Percentiles rank a stretch among this genome's conserved stretches.
Conservation (phyloP, 495 filamentous ascomycete species). For the Bacidia rubella region DNA sequence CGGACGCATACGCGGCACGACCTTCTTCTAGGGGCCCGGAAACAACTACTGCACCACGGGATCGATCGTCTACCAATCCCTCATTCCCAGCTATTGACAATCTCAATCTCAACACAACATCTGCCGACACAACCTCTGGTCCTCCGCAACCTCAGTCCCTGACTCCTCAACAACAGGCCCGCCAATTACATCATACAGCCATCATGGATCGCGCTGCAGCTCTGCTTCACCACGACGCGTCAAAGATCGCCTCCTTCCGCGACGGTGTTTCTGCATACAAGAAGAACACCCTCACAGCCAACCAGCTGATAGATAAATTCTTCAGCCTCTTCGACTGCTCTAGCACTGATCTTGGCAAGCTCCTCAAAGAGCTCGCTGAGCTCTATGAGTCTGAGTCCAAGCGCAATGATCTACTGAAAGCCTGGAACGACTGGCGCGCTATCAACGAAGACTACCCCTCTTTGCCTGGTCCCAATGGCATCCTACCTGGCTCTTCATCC, state of each 20-base stretch:
- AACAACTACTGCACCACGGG: conserved; percentile 28
- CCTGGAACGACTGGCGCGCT: conserved; percentile 90
- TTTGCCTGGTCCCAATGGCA: conserved; percentile 57
- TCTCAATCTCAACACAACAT: conserved; percentile 22
- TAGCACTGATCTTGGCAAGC: conserved; percentile 66
- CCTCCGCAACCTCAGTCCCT: conserved; percentile 18
- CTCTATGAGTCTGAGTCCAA: conserved; percentile 77
- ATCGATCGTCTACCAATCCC: conserved; percentile 17
- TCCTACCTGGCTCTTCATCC: conserved; percentile 35
- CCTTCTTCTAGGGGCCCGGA: conserved; percentile 21
- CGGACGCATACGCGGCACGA: conserved; percentile 34
- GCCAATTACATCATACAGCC: conserved; percentile 43
- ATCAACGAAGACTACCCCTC: conserved; percentile 95
- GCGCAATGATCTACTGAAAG: conserved; percentile 52
- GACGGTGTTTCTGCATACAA: conserved; percentile 61
- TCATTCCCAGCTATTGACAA: conserved; percentile 29
- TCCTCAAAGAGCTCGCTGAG: conserved; percentile 85
- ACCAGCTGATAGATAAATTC: conserved; percentile 68
- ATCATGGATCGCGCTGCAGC: conserved; percentile 26
- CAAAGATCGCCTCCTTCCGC: conserved; percentile 66
- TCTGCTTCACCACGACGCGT: conserved; percentile 37
- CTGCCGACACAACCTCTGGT: conserved; percentile 14
- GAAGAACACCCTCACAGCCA: conserved; percentile 48
- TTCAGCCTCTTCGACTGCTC: conserved; percentile 71
- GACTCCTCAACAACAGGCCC: conserved; percentile 65